Evolutionary conservation across 2,329 filamentous ascomycete species (phyloP).

Genomic region (Aspergillus eucalypticola): DNA sequence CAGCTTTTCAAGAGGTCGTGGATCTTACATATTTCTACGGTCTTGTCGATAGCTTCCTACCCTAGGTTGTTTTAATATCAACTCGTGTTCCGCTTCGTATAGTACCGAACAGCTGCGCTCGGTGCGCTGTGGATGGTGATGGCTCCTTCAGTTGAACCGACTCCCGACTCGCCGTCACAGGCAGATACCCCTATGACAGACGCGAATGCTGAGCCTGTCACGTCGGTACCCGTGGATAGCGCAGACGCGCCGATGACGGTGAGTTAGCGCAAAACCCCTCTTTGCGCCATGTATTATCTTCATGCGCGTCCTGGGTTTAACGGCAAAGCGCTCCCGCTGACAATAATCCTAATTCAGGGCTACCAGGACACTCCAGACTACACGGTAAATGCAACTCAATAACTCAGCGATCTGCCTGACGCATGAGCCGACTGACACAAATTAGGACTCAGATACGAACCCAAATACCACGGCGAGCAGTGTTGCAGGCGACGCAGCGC

Average conservation of each 20-base stretch:
- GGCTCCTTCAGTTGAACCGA: conserved; percentile 41
- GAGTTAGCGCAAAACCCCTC: conserved; percentile 21
- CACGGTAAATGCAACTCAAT: conserved; percentile 47
- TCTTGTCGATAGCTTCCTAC: neutral
- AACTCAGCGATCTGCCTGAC: neutral
- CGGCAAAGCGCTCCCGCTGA: conserved; percentile 14
- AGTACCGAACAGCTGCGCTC: conserved; percentile 21
- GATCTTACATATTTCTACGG: neutral
- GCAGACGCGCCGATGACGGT: conserved; percentile 44
- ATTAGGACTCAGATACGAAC: conserved; percentile 64
- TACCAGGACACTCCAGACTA: conserved; percentile 64
- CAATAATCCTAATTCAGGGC: conserved; percentile 35
- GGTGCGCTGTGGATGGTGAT: conserved; percentile 36
- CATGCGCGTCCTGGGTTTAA: conserved; percentile 1
- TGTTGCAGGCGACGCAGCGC: conserved; percentile 70
- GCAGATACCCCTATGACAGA: conserved; percentile 52
- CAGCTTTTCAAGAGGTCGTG: neutral
- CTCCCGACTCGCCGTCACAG: conserved; percentile 45
- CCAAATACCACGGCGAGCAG: conserved; percentile 76
- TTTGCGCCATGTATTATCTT: neutral
- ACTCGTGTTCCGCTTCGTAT: neutral
- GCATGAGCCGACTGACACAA: conserved; percentile 7
- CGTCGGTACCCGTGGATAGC: conserved; percentile 39
- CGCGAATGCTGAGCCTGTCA: conserved; percentile 37
- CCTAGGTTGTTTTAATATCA: neutral